Base-by-base conservation (phyloP, 352 stramenopile species). In the Pythium dissimile region DNA sequence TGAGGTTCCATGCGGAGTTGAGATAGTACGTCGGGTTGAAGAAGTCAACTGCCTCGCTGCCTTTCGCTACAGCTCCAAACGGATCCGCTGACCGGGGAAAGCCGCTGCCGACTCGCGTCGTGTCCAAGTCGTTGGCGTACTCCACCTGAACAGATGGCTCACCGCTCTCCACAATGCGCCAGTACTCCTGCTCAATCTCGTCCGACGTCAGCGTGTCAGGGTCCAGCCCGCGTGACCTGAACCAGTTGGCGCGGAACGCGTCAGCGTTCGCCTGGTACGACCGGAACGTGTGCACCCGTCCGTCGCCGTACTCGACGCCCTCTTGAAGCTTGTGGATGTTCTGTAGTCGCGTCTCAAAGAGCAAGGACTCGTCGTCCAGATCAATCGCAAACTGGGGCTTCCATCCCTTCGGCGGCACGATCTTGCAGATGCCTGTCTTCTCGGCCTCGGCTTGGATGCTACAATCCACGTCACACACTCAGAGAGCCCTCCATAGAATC, bases 371-470 rank as follows among this genome's bases (percentile, higher is more conserved):
- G 45, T 84, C 32, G 47, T 93, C 66, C 18, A 92, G 47, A 43
- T 94, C 62, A 27, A 92, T 77, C n/a, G 74, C 71, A 58, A 86
- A 90, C 15, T 71, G 57, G 9, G 90, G 92, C 18, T 88, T 89
- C 94, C 94, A 99, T 12, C 92, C 96, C n/a, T 67, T 61, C 0
- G 97, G 97, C 35, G 97, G 97, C 1, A 99, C 92, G 62, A 99
- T 99, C 73, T 99, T 99, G 70, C 86, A 97, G 49, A 99, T 98
- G n/a, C 96, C 97, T 60, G 77, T 86, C 16, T 62, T 69, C 24
- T 77, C 56, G 0, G 76, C 83, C 32, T 83, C 67, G 16, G 67
- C 62, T 59, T 87, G 77, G 58, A 91, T 88, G 42, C 79, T 88
- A 60, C 35, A 55, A 12, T 41, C 3, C 21, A 24, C 12, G 18